Evolutionary conservation across 768 basidiomycete species (phyloP).

Genomic region (Daedaleopsis nitida): DNA sequence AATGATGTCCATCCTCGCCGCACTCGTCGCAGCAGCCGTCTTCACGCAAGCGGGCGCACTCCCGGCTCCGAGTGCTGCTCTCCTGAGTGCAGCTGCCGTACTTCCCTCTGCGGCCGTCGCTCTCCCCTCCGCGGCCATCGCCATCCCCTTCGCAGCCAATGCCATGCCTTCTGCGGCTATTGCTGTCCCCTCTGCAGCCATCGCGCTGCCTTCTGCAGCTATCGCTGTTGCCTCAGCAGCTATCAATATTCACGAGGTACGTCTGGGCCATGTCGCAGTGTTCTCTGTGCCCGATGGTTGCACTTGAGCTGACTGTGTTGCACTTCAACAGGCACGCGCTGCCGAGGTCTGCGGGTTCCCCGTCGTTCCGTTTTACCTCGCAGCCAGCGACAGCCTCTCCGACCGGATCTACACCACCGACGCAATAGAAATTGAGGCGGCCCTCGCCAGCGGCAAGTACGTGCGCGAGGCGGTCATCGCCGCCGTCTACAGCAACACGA

Average conservation of each 20-base stretch:
- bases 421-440: background rate
- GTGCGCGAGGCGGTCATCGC: background rate
- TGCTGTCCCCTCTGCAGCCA: background rate
- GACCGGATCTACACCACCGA: constrained; percentile 3
- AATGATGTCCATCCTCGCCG: background rate
- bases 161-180: too few species aligned
- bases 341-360: background rate
- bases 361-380: background rate
- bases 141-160: background rate
- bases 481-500: background rate
- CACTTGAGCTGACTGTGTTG: too few species aligned
- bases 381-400: background rate
- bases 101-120: too few species aligned
- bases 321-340: background rate
- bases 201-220: background rate
- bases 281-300: too few species aligned
- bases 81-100: too few species aligned
- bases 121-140: background rate
- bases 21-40: background rate
- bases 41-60: background rate
- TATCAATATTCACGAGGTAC: background rate
- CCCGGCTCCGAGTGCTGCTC: background rate
- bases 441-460: background rate
- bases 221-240: background rate
- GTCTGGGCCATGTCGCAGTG: too few species aligned